A percentile compares a stretch with the other conserved stretches of the same genome.
Conservation (phyloP, 2,329 filamentous ascomycete species). For the Thelonectria blattea region DNA sequence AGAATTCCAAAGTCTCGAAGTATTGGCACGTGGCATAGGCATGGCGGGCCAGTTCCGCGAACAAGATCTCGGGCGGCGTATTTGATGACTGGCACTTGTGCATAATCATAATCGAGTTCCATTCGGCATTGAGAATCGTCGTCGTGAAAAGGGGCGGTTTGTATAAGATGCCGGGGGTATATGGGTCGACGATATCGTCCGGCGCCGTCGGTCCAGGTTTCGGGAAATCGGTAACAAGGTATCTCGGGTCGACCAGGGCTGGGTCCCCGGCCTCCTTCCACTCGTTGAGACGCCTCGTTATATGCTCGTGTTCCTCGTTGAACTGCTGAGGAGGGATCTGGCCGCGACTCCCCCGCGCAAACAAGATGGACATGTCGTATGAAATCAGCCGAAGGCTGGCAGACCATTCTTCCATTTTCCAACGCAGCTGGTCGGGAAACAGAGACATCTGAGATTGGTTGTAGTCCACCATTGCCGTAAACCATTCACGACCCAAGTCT, state of each 20-base stretch:
- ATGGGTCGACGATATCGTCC: constrained; percentile 77
- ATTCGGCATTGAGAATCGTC: constrained; percentile 78
- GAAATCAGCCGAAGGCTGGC: constrained; percentile 74
- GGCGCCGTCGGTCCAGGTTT: constrained; percentile 57
- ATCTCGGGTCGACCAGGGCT: constrained; percentile 64
- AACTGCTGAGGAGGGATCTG: constrained; percentile 72
- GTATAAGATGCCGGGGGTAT: constrained; percentile 72
- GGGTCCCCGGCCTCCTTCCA: constrained; percentile 66
- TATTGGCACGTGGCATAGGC: constrained; percentile 77
- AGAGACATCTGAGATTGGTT: constrained; percentile 63
- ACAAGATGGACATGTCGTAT: constrained; percentile 80
- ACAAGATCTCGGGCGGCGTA: constrained; percentile 56
- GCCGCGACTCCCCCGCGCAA: constrained; percentile 69
- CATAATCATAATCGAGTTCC: constrained; percentile 80
- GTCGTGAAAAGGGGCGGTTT: constrained; percentile 73
- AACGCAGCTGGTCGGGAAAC: constrained; percentile 67
- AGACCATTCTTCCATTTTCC: constrained; percentile 71
- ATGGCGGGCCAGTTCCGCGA: constrained; percentile 62
- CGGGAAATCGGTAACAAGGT: constrained; percentile 69
- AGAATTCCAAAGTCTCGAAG: constrained; percentile 78
- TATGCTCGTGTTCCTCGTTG: constrained; percentile 61
- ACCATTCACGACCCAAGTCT: constrained; percentile 80
- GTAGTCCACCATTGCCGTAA: constrained; percentile 67
- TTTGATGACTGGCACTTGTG: constrained; percentile 75
- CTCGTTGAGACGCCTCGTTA: constrained; percentile 54